These are phyloP conservation scores for Corylus heterophylla DNA, from an alignment of 306 rosid genomes.

Conservation along the genomic window DNA sequence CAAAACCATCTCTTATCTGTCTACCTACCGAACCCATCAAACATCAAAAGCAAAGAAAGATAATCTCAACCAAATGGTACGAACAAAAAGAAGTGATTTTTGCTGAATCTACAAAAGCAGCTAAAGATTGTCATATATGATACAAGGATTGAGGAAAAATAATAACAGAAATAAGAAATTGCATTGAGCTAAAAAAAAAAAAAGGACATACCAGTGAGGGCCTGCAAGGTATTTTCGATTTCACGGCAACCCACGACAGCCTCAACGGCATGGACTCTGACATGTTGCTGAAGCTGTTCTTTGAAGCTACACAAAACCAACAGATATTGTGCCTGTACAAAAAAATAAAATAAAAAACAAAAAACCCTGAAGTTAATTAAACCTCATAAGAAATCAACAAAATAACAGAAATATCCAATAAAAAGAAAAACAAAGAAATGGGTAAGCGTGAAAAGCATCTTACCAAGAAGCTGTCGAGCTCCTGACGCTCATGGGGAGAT, in stretches of 20 bases:
- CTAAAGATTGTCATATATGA: background rate
- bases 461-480: constrained; percentile 88
- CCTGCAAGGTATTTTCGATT: constrained; percentile 88
- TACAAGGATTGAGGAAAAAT: background rate
- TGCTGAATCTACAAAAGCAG: background rate
- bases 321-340: constrained; percentile 78
- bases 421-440: background rate
- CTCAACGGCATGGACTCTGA: constrained; percentile 95
- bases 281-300: constrained; percentile 98
- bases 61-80: background rate
- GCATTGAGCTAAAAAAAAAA: background rate
- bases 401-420: background rate
- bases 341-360: background rate
- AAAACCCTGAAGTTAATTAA: background rate
- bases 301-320: constrained; percentile 77
- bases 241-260: constrained; percentile 99
- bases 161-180: background rate
- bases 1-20: constrained; percentile 18
- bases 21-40: constrained; percentile 32
- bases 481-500: constrained; percentile 83
- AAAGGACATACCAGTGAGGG: constrained; percentile 67
- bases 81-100: background rate
- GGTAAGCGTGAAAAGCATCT: background rate
- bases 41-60: constrained; percentile 20
- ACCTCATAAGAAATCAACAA: background rate